Evolutionary conservation across 2,329 filamentous ascomycete genomes (phyloP).

Genomic region (Gaeumannomyces sp.): DNA sequence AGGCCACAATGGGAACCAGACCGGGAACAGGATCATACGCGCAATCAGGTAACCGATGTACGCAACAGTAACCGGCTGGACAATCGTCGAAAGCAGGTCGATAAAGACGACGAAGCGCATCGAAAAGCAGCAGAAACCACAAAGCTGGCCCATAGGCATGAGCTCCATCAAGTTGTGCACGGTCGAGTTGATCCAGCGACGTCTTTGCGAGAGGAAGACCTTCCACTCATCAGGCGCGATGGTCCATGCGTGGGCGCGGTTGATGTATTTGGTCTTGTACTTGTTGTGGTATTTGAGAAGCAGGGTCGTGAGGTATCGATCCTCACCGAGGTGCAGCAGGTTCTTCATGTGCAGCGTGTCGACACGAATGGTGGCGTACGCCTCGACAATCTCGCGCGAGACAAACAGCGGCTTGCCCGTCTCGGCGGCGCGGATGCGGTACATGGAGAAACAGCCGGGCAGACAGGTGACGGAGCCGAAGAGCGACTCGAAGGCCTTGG

Average conservation of each 20-base stretch:
- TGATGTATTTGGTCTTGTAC: constrained; percentile 98
- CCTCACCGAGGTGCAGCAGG: constrained; percentile 88
- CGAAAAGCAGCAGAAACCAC: constrained; percentile 99
- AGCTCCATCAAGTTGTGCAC: constrained; percentile 97
- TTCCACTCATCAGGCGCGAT: constrained; percentile 91
- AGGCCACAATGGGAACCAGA: constrained; percentile 74
- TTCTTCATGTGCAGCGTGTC: constrained; percentile 99
- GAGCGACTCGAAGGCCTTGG: constrained; percentile 94
- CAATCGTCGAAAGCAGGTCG: constrained; percentile 83
- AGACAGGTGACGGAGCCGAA: constrained; percentile 97
- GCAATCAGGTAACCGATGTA: constrained; percentile 90
- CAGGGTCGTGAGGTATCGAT: constrained; percentile 93
- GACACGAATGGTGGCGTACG: constrained; percentile 87
- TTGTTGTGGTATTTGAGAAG: constrained; percentile 86
- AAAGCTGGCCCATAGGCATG: constrained; percentile 86
- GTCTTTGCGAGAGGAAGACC: constrained; percentile 95
- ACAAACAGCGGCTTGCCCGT: constrained; percentile 95
- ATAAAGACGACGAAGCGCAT: constrained; percentile 98
- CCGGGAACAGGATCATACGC: constrained; percentile 53
- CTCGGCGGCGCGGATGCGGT: constrained; percentile 89
- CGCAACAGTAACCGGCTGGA: constrained; percentile 84
- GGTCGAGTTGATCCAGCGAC: constrained; percentile 99
- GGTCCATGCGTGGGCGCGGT: constrained; percentile 88
- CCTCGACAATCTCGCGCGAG: constrained; percentile 81
- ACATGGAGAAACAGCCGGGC: constrained; percentile 99